These are phyloP conservation scores for Tothia fuscella DNA, from an alignment of 2,329 filamentous ascomycete genomes.

Conservation along the genomic window DNA sequence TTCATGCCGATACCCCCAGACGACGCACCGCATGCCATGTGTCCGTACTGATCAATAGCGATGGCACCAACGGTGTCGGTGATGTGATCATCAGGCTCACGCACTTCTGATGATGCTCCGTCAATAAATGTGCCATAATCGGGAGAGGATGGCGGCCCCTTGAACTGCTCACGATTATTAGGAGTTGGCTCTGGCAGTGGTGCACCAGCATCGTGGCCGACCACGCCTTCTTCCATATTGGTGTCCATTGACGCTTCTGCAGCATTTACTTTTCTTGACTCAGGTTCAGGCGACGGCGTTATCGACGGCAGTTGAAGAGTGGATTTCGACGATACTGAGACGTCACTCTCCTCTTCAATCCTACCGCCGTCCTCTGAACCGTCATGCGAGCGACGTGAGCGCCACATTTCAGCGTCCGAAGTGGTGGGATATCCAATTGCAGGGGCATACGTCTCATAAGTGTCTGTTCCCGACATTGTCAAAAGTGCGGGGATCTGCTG, in stretches of 20 bases:
- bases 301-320: conserved; percentile 18
- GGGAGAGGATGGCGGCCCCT: background rate
- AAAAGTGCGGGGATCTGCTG: conserved; percentile 26
- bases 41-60: conserved; percentile 72
- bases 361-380: conserved; percentile 2
- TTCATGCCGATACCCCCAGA: conserved; percentile 99
- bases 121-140: too few species aligned
- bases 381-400: background rate
- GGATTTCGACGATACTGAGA: conserved; percentile 18
- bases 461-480: conserved; percentile 12
- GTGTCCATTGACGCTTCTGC: too few species aligned
- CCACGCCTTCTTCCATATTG: background rate
- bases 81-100: conserved; percentile 46
- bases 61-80: conserved; percentile 95
- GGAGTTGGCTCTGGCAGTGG: conserved; percentile 1
- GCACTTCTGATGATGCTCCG: too few species aligned
- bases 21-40: conserved; percentile 88
- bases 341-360: conserved; percentile 13
- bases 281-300: conserved; percentile 15
- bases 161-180: background rate
- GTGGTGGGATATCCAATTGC: background rate
- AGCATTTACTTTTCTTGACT: too few species aligned
- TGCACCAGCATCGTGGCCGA: conserved; percentile 2
- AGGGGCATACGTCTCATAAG: background rate
- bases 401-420: conserved; percentile 1